These are phyloP conservation scores for Colletotrichum trifolii DNA, from an alignment of 2,329 filamentous ascomycete genomes.

Conservation along the genomic window DNA sequence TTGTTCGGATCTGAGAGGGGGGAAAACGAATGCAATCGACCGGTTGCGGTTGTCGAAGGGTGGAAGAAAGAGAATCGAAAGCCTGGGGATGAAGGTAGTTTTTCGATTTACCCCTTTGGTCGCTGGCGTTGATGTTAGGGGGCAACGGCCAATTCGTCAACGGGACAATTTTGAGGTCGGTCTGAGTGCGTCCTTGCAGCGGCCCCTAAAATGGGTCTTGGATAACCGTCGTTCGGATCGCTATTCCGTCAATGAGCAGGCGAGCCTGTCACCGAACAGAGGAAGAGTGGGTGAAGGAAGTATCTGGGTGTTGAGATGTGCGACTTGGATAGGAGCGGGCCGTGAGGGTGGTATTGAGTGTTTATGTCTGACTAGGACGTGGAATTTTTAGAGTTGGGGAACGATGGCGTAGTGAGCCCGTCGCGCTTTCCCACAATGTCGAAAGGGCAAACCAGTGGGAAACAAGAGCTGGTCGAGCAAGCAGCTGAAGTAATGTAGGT, in stretches of 20 bases:
- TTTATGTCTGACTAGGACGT: constrained; percentile 35
- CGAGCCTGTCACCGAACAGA: constrained; percentile 1
- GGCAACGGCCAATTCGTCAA: constrained; percentile 34
- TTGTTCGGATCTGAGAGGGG: constrained; percentile 24
- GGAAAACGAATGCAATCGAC: constrained; percentile 23
- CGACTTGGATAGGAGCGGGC: constrained; percentile 30
- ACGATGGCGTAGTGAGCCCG: constrained; percentile 35
- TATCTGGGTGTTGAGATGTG: constrained; percentile 27
- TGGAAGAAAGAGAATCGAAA: constrained; percentile 5
- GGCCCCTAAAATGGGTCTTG: constrained; percentile 15
- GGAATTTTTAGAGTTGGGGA: constrained; percentile 37
- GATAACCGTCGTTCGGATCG: constrained; percentile 20
- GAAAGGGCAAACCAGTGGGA: constrained; percentile 7
- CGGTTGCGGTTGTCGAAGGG: constrained; percentile 30
- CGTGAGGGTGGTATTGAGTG: constrained; percentile 34
- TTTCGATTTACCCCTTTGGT: constrained; percentile 35
- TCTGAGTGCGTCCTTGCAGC: constrained; percentile 19
- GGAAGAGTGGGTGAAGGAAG: constrained; percentile 1
- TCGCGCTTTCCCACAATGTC: constrained; percentile 30
- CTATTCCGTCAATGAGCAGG: constrained; percentile 5
- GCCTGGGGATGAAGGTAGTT: constrained; percentile 11
- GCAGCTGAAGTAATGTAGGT: background rate
- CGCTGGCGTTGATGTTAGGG: constrained; percentile 34
- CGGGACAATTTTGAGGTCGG: constrained; percentile 14
- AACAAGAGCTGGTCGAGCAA: background rate